phyloP scores from a whole-genome alignment of 2,329 filamentous ascomycete species.

The Huntiella decipiens region DNA sequence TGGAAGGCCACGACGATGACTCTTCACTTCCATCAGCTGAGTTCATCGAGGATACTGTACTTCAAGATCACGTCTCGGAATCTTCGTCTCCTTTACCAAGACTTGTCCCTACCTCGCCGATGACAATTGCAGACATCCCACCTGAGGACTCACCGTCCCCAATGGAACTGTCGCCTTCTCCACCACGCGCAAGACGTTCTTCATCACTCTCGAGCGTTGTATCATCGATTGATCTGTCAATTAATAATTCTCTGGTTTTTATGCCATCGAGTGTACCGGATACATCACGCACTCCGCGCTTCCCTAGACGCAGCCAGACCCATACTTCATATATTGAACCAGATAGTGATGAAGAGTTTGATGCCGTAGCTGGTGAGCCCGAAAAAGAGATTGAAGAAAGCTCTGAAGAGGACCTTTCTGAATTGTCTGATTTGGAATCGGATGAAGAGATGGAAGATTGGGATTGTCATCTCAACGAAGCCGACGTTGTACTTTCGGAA shows the following conservation, averaged over 20 bases:
- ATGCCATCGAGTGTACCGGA: background rate
- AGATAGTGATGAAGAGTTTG: background rate
- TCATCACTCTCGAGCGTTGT: background rate
- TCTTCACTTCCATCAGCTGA: no score
- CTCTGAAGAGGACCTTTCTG: background rate
- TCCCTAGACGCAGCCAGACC: background rate
- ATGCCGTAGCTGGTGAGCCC: background rate
- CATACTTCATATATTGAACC: constrained; percentile 3
- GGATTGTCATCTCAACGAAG: no score
- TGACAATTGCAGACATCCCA: background rate
- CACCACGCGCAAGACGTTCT: background rate
- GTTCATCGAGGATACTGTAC: no score
- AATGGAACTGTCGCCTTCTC: no score
- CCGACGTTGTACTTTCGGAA: background rate
- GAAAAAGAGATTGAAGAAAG: background rate
- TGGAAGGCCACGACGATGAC: background rate
- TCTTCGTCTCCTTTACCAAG: no score
- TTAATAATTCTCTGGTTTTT: background rate
- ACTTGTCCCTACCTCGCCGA: background rate
- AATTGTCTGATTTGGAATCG: background rate
- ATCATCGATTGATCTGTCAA: background rate
- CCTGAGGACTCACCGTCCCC: no score
- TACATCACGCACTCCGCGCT: background rate
- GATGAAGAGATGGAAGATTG: background rate
- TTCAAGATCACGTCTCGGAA: no score